phyloP scores from a whole-genome alignment of 495 filamentous ascomycete species.

The Rhizodiscina lignyota region DNA sequence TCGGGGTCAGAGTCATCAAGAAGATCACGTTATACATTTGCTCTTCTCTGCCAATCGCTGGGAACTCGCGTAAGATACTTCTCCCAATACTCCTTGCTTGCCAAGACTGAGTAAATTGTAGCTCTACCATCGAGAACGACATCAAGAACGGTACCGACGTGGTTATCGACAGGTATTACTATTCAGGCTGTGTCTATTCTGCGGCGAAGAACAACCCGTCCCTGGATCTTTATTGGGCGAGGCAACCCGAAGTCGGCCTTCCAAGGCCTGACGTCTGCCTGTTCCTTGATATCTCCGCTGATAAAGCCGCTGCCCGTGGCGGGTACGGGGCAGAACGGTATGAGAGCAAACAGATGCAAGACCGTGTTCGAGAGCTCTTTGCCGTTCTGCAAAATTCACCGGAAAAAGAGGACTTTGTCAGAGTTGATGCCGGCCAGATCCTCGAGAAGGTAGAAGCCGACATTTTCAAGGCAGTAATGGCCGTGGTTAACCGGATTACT shows the following conservation, averaged over 20 bases:
- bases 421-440: slow-evolving; percentile 33
- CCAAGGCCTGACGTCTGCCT: slow-evolving; percentile 77
- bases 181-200: slow-evolving; percentile 86
- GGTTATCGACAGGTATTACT: slow-evolving; percentile 84
- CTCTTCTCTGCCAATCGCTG: slow-evolving; percentile 93
- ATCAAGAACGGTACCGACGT: slow-evolving; percentile 53
- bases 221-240: slow-evolving; percentile 60
- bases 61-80: slow-evolving; percentile 49
- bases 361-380: slow-evolving; percentile 61
- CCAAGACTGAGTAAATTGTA: slow-evolving; percentile 10
- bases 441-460: slow-evolving; percentile 22
- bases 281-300: slow-evolving; percentile 65
- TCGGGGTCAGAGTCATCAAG: slow-evolving; percentile 51
- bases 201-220: slow-evolving; percentile 68
- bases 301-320: slow-evolving; percentile 54
- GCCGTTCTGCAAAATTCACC: slow-evolving; percentile 9
- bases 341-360: slow-evolving; percentile 72
- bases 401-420: slow-evolving; percentile 18
- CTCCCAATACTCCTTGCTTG: slow-evolving; percentile 1
- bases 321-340: slow-evolving; percentile 84
- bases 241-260: slow-evolving; percentile 68
- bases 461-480: no score
- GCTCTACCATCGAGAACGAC: slow-evolving; percentile 40
- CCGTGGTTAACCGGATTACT: no score
- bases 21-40: slow-evolving; percentile 88